phyloP scores from a whole-genome alignment of 2,329 filamentous ascomycete species.

The Pyricularia pennisetigena region DNA sequence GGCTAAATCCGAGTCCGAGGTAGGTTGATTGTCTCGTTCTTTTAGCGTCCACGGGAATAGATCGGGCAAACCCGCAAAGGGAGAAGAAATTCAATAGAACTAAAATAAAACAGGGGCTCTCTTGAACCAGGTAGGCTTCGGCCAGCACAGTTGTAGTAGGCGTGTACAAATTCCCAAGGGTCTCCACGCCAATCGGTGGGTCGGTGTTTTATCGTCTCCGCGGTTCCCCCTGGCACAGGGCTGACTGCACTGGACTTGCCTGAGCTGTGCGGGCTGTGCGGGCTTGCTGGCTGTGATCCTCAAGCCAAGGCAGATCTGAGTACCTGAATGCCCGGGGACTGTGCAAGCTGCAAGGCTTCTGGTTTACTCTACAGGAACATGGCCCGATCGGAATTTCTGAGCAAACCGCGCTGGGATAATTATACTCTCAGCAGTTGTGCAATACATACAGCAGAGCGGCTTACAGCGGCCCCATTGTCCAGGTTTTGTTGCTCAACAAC shows the following conservation, averaged over 20 bases:
- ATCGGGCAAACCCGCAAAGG: not conserved
- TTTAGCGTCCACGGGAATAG: not conserved
- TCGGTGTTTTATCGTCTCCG: constrained; percentile 2
- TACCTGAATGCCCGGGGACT: too few relatives aligned
- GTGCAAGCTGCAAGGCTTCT: too few relatives aligned
- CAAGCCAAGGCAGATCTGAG: not conserved
- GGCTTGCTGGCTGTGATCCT: not conserved
- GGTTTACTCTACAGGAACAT: too few relatives aligned
- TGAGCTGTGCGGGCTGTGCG: not conserved
- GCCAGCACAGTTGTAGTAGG: too few relatives aligned
- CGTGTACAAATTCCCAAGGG: not conserved
- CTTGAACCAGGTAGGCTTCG: too few relatives aligned
- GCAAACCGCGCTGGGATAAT: too few relatives aligned
- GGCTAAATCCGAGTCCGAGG: not conserved
- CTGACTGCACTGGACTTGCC: not conserved
- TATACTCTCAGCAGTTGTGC: too few relatives aligned
- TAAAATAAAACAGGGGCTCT: not conserved
- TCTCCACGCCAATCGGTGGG: constrained; percentile 1
- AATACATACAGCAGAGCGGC: too few relatives aligned
- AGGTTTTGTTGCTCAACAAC: too few relatives aligned
- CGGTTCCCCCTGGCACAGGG: not conserved
- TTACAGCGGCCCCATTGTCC: too few relatives aligned
- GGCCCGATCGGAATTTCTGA: too few relatives aligned
- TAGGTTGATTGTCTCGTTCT: not conserved
- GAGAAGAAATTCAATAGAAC: not conserved